These are phyloP conservation scores for Melampsora abietis-canadensis DNA, from an alignment of 1,284 basidiomycete species.

Conservation along the genomic window DNA sequence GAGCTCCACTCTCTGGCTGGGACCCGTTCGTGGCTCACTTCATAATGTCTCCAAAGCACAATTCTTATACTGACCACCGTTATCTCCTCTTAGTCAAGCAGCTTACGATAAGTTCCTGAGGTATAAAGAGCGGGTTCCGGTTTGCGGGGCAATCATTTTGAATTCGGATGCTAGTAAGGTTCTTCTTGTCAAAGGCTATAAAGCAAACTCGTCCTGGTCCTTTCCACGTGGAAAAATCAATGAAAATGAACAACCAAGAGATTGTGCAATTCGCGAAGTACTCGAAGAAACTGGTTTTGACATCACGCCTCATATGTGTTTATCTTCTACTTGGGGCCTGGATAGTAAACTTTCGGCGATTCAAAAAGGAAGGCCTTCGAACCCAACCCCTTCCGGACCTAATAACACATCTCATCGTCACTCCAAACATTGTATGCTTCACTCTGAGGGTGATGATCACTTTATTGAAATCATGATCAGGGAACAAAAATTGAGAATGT, in stretches of 20 bases:
- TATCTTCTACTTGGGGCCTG: constrained; percentile 20
- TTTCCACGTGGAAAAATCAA: constrained; percentile 99
- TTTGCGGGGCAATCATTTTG: constrained; percentile 96
- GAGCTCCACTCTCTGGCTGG: constrained; percentile 30
- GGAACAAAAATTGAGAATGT: constrained; percentile 79
- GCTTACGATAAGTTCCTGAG: constrained; percentile 67
- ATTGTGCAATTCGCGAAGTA: constrained; percentile 87
- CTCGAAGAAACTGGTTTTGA: constrained; percentile 92
- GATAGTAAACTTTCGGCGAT: constrained; percentile 39
- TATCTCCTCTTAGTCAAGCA: constrained; percentile 56
- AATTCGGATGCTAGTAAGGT: constrained; percentile 64
- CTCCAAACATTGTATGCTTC: constrained; percentile 44
- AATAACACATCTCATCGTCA: constrained; percentile 27
- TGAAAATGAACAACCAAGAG: constrained; percentile 74
- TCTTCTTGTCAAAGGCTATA: constrained; percentile 95
- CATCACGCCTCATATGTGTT: constrained; percentile 66
- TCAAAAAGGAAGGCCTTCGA: constrained; percentile 31
- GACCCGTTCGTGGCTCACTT: constrained; percentile 31
- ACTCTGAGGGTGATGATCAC: constrained; percentile 54
- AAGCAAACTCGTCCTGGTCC: constrained; percentile 91
- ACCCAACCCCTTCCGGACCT: constrained; percentile 33
- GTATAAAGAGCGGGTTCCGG: constrained; percentile 95
- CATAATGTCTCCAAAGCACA: neutral
- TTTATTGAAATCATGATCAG: constrained; percentile 83
- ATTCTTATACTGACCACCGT: constrained; percentile 50